Evolutionary conservation across 179 eudicot species (phyloP), one percentile per base, ranked within the genome.

Genomic region (Nepenthes alata): DNA sequence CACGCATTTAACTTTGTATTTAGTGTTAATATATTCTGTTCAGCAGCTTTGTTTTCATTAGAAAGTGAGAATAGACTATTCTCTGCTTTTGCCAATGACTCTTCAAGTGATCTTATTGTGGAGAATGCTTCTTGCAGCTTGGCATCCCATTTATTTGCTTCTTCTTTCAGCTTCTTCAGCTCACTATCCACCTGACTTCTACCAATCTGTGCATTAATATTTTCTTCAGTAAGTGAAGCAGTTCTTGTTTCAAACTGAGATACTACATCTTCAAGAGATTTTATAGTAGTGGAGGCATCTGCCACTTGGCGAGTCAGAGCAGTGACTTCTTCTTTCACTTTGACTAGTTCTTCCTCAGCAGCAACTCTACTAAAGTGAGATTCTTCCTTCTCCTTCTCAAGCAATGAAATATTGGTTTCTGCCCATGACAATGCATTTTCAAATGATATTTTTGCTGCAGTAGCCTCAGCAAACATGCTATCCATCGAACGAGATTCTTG

Each of bases 401-500:
- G 78, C 70, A 54, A 37, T 44, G 80, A 67, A n/a, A 79, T 73
- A 44, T 78, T 78, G 53, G 62, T 77, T 69, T 85, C 87, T 25
- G 94, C 87, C 37, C 72, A 55, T 60, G 79, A 66, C 66, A 93
- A 74, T 52, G 91, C 81, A 74, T 80, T 78, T 74, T 88, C 87
- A 59, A 85, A 82, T 16, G 72, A 71, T 45, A 55, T 71, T 65
- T 61, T 81, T 59, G 79, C 82, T 39, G 64, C 79, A 61, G 47
- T 72, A 69, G 66, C 75, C 70, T 85, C 94, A 48, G 76, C 68
- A 66, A 77, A 63, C 79, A 79, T 72, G 61, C 65, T 71, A 51
- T 70, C 66, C 51, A 64, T 74, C 44, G 68, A 39, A 66, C 70
- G 65, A 55, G 75, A 76, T 71, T 84, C 85, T 62, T 73, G 78